These are phyloP conservation scores for Truncatella angustata DNA, from an alignment of 2,329 filamentous ascomycete species.

Conservation along the genomic window DNA sequence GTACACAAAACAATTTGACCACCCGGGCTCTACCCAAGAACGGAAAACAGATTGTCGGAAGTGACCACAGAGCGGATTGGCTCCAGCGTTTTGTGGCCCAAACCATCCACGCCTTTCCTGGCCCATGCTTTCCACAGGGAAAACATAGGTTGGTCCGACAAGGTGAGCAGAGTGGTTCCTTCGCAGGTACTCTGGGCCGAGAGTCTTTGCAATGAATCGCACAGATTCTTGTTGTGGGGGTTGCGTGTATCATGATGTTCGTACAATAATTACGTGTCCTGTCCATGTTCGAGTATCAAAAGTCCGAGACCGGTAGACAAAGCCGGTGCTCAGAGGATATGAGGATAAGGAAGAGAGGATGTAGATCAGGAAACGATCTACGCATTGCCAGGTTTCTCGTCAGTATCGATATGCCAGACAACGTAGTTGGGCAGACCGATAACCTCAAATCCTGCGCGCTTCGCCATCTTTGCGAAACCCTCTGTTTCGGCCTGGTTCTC, in stretches of 20 bases:
- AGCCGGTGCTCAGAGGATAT: slow-evolving; percentile 23
- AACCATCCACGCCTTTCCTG: neutral
- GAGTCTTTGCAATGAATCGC: slow-evolving; percentile 8
- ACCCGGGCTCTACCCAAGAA: neutral
- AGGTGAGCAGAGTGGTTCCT: neutral
- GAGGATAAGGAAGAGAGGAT: slow-evolving; percentile 20
- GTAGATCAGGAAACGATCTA: slow-evolving; percentile 11
- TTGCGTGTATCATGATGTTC: slow-evolving; percentile 23
- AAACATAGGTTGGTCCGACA: neutral
- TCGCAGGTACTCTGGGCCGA: slow-evolving; percentile 25
- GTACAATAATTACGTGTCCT: slow-evolving; percentile 30
- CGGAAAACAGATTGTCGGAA: neutral
- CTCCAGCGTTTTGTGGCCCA: neutral
- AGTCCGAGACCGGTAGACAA: slow-evolving; percentile 18
- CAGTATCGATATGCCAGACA: slow-evolving; percentile 97
- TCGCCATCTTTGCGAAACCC: slow-evolving; percentile 98
- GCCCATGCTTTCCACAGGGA: neutral
- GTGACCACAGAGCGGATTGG: too few relatives aligned
- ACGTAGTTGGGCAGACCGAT: slow-evolving; percentile 94
- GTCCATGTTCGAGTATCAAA: slow-evolving; percentile 20
- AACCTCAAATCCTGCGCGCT: slow-evolving; percentile 89
- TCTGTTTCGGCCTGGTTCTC: slow-evolving; percentile 99
- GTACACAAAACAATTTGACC: neutral
- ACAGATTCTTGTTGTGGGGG: slow-evolving; percentile 17
- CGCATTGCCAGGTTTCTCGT: slow-evolving; percentile 78